Evolutionary conservation across 768 basidiomycete genomes (phyloP).

Genomic region (Tubosaeta sp.): DNA sequence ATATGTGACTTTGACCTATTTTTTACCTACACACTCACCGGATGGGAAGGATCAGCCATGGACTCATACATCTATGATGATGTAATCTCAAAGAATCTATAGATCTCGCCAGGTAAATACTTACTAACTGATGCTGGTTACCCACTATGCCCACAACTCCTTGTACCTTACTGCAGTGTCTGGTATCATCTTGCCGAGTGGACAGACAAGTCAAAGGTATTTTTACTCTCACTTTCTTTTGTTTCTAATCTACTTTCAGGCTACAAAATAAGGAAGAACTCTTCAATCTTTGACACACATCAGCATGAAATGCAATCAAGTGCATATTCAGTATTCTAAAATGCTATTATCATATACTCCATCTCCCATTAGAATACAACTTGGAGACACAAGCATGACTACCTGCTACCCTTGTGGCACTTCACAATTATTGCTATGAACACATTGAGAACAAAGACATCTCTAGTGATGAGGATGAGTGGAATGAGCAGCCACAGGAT

Average conservation of each 20-base stretch:
- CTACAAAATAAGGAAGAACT: no score
- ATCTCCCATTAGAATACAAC: constrained; percentile 4
- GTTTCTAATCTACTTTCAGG: neutral
- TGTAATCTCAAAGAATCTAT: neutral
- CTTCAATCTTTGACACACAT: constrained; percentile 26
- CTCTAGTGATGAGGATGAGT: no score
- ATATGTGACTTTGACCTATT: no score
- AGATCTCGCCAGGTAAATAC: neutral
- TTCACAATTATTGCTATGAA: no score
- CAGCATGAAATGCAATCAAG: neutral
- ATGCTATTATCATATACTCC: constrained; percentile 13
- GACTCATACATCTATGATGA: constrained; percentile 27
- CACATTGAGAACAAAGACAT: no score
- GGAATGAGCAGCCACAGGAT: no score
- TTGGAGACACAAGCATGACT: neutral
- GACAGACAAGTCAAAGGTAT: constrained; percentile 1
- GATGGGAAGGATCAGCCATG: constrained; percentile 39
- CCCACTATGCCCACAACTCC: neutral
- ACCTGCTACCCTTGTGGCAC: no score
- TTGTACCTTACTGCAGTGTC: neutral
- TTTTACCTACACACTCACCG: constrained; percentile 26
- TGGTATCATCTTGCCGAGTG: constrained; percentile 37
- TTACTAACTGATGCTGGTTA: neutral
- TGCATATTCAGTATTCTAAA: constrained; percentile 10
- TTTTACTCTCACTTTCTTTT: neutral